phyloP scores from a whole-genome alignment of 2,329 filamentous ascomycete species.

The Pseudomassariella vexata region DNA sequence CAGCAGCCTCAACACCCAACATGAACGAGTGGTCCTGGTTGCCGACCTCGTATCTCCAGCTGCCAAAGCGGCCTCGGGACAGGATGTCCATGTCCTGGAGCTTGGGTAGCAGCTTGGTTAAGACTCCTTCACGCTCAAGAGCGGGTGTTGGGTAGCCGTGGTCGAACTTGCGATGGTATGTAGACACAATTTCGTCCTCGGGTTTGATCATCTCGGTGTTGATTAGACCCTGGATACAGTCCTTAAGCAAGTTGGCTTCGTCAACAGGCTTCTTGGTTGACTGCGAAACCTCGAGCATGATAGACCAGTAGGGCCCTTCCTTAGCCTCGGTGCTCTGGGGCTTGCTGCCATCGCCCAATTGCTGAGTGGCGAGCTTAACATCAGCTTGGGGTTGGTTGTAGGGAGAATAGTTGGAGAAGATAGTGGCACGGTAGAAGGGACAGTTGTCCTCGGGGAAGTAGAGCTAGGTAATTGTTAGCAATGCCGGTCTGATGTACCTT shows the following conservation, averaged over 20 bases:
- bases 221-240: constrained; percentile 92
- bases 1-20: constrained; percentile 89
- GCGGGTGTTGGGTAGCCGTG: constrained; percentile 96
- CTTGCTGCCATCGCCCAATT: constrained; percentile 81
- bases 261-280: constrained; percentile 94
- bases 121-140: constrained; percentile 89
- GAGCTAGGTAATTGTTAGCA: constrained; percentile 45
- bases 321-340: constrained; percentile 65
- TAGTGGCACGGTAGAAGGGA: constrained; percentile 98
- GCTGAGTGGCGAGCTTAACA: constrained; percentile 79
- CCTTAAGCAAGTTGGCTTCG: constrained; percentile 73
- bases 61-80: constrained; percentile 94
- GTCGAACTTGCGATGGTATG: constrained; percentile 96
- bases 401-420: constrained; percentile 99
- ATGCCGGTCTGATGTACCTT: neutral
- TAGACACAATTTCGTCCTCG: constrained; percentile 91
- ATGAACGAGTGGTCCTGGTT: constrained; percentile 99
- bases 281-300: constrained; percentile 98
- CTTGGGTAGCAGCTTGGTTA: constrained; percentile 88
- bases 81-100: constrained; percentile 88
- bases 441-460: constrained; percentile 99
- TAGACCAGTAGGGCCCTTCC: constrained; percentile 97
- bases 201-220: constrained; percentile 96
- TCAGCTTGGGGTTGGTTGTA: constrained; percentile 88
- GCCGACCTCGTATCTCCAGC: constrained; percentile 92